Conservation (phyloP, 345 rosid genomes). For the Anastatica hierochuntica region DNA sequence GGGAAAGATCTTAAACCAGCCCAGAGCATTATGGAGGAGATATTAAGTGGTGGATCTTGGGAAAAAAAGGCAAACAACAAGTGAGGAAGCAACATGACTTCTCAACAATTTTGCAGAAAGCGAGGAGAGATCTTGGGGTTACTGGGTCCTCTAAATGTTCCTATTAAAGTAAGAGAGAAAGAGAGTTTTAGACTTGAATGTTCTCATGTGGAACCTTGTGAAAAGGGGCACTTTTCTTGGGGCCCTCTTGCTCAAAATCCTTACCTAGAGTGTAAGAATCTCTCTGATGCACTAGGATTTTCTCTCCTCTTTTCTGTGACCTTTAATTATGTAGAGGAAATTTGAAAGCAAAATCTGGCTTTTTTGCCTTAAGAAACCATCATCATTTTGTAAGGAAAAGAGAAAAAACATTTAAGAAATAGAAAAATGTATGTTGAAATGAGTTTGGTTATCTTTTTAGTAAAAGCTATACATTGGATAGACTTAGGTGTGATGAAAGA, state of each 20-base stretch:
- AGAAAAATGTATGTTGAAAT: too few relatives aligned
- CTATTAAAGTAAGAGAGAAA: constrained; percentile 2
- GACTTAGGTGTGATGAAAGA: too few relatives aligned
- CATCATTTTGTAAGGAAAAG: background rate
- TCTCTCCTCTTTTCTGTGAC: too few relatives aligned
- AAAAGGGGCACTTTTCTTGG: constrained; percentile 19
- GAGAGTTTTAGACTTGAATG: background rate
- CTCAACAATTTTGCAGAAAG: too few relatives aligned
- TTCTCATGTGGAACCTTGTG: constrained; percentile 17
- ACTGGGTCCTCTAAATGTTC: constrained; percentile 18
- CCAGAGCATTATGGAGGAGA: too few relatives aligned
- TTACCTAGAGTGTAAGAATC: constrained; percentile 19
- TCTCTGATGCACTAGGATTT: constrained; percentile 15
- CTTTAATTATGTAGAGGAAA: too few relatives aligned
- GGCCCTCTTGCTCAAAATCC: constrained; percentile 11
- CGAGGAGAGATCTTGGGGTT: too few relatives aligned
- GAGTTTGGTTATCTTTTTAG: too few relatives aligned
- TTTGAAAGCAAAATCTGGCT: too few relatives aligned
- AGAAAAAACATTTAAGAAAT: background rate
- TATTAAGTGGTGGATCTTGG: too few relatives aligned
- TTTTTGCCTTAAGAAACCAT: constrained; percentile 13
- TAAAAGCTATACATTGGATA: too few relatives aligned
- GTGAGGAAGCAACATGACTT: constrained; percentile 9
- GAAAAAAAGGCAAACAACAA: constrained; percentile 32
- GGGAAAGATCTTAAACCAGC: too few relatives aligned